phyloP scores from a whole-genome alignment of 345 rosid genomes.

The Linum usitatissimum region DNA sequence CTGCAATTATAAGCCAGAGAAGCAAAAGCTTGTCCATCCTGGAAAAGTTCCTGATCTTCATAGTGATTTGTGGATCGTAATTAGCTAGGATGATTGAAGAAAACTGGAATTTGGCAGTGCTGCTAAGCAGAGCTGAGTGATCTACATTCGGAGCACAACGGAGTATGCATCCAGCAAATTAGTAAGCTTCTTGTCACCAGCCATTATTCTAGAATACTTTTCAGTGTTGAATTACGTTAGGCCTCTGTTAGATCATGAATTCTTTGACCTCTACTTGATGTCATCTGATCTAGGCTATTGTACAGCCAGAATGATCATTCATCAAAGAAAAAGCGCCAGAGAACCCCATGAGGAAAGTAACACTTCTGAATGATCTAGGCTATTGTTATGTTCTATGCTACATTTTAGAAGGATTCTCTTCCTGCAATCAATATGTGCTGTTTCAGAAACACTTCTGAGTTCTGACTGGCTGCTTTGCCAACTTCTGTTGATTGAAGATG shows the following conservation, averaged over 20 bases:
- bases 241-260: neutral
- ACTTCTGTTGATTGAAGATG: neutral
- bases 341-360: no score
- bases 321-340: no score
- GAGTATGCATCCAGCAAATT: neutral
- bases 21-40: no score
- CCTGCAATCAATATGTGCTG: neutral
- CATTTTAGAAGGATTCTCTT: neutral
- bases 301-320: no score
- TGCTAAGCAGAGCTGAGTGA: neutral
- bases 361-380: neutral
- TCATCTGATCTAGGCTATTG: no score
- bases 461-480: neutral
- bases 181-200: neutral
- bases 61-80: neutral
- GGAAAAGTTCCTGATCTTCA: neutral
- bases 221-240: neutral
- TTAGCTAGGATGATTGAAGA: neutral
- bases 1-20: neutral
- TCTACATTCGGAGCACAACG: neutral
- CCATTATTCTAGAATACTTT: neutral
- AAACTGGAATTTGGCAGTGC: neutral
- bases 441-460: neutral
- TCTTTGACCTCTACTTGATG: neutral
- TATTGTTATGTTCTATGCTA: neutral